Base-by-base conservation (phyloP, 306 rosid genomes). In the Gynostemma pentaphyllum region DNA sequence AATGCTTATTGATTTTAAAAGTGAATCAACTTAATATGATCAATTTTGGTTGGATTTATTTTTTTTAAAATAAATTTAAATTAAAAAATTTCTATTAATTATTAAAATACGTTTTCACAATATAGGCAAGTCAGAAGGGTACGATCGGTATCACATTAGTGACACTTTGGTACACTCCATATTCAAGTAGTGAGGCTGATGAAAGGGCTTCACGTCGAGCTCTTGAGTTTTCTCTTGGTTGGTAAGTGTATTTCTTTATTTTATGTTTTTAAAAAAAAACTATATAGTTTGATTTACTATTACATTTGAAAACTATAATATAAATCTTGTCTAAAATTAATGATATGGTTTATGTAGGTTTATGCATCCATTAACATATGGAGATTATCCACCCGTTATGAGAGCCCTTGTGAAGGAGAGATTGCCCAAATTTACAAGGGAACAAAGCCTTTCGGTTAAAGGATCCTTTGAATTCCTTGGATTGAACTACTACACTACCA, bases 211-310 rank as follows among this genome's bases (percentile, higher is more conserved):
- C 80, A 5, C 8, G 8, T 23, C 63, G 87, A 24, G 79, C 76
- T 32, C 68, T 78, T 52, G 88, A 82, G 66, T 85, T 82, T 66
- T 63, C 49, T 69, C 36, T 80, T 53, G 86, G 86, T 59, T 85
- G 94, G 86, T 85, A 74, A 26, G 22, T 36, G 6, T 23, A 16
- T 51, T 0, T 52, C 32, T 52, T 5, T 0, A 22, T 52, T 22
- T 7, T 23, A 21, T 24, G 9, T 42, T 9, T 8, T 40, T 40
- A n/a, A n/a, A n/a, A n/a, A n/a, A n/a, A n/a, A n/a, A n/a, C n/a
- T n/a, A n/a, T n/a, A n/a, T n/a, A n/a, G n/a, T n/a, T n/a, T n/a
- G n/a, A n/a, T n/a, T n/a, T n/a, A n/a, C n/a, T n/a, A n/a, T n/a
- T n/a, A n/a, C n/a, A n/a, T n/a, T n/a, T n/a, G n/a, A n/a, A n/a